A percentile compares a stretch with the other conserved stretches of the same genome.
phyloP scores from a whole-genome alignment of 106 monocot genomes.

The Dioscorea dumetorum region DNA sequence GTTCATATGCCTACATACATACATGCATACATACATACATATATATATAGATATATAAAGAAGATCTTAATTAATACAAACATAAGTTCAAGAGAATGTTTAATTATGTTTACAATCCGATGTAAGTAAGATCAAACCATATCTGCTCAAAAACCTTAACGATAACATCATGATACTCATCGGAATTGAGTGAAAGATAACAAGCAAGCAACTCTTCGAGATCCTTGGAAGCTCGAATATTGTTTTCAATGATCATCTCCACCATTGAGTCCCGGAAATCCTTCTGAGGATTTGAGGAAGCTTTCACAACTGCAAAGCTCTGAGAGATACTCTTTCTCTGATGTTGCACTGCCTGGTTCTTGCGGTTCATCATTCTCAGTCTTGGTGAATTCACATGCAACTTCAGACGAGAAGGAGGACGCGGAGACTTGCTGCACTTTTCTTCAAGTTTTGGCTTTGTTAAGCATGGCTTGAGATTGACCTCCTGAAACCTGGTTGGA shows the following conservation, averaged over 20 bases:
- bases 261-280: constrained; percentile 88
- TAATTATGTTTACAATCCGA: constrained; percentile 6
- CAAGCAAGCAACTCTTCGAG: constrained; percentile 82
- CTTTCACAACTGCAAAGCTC: constrained; percentile 63
- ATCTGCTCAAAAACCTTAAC: constrained; percentile 80
- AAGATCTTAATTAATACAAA: not conserved
- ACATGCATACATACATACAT: too few relatives aligned
- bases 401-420: not conserved
- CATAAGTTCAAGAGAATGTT: not conserved
- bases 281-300: constrained; percentile 56
- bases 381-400: not conserved
- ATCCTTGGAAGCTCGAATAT: constrained; percentile 38
- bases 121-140: constrained; percentile 55
- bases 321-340: constrained; percentile 14
- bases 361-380: not conserved
- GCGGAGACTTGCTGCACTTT: not conserved
- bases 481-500: not conserved
- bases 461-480: constrained; percentile 40
- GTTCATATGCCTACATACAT: too few relatives aligned
- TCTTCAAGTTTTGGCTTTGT: constrained; percentile 30
- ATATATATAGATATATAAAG: not conserved
- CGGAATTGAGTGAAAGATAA: constrained; percentile 70
- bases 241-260: constrained; percentile 91
- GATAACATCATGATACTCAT: constrained; percentile 74
- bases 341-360: constrained; percentile 1